Conservation (phyloP, 192 early-diverging fungal genomes). For the Linnemannia zychae region DNA sequence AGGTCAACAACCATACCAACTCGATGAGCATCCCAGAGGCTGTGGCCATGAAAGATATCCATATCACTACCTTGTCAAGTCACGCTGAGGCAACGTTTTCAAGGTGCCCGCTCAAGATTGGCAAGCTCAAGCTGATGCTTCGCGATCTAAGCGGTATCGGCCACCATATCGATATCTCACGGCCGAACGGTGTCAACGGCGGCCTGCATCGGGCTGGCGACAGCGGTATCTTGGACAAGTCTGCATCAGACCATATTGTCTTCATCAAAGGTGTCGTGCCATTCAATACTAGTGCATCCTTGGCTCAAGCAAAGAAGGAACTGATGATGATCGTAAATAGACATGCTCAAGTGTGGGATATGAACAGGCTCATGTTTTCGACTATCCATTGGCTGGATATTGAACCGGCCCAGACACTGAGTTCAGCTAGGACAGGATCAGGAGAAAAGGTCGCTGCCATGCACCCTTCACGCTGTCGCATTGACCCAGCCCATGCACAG, state of each 20-base stretch:
- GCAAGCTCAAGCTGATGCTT: conserved; percentile 31
- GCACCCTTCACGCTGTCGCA: conserved; percentile 39
- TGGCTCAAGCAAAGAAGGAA: conserved; percentile 36
- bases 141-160: conserved; percentile 30
- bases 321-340: conserved; percentile 27
- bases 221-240: conserved; percentile 11
- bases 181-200: background rate
- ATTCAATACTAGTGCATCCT: background rate
- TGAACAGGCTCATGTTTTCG: conserved; percentile 47
- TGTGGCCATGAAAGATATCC: conserved; percentile 35
- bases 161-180: conserved; percentile 13
- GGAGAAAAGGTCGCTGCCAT: conserved; percentile 31
- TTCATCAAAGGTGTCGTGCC: conserved; percentile 41
- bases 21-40: conserved; percentile 51
- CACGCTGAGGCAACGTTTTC: conserved; percentile 34
- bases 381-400: conserved; percentile 54
- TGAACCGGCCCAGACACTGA: conserved; percentile 29
- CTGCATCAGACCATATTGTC: conserved; percentile 31
- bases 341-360: conserved; percentile 39
- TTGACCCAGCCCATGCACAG: conserved; percentile 34
- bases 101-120: conserved; percentile 41
- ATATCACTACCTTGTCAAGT: conserved; percentile 20
- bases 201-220: background rate
- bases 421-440: background rate
- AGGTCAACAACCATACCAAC: conserved; percentile 30